Evolutionary conservation across 2,329 filamentous ascomycete species (phyloP), one percentile per base, ranked within the genome.

Genomic region (Fusarium xyrophilum): DNA sequence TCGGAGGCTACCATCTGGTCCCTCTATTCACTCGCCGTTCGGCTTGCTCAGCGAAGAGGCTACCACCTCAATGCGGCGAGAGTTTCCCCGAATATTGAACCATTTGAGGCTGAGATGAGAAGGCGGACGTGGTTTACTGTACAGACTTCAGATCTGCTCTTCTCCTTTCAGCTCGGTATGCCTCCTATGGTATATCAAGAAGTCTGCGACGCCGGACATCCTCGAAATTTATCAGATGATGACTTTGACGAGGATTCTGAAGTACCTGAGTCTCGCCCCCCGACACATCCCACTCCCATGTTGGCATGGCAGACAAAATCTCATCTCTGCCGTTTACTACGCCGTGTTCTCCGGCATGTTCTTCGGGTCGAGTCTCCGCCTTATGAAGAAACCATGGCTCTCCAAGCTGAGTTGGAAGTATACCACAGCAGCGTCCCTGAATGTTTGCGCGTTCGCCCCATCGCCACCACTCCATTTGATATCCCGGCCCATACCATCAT

Each of bases 131-230:
- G 84, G 82, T 80, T 83, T 53, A 78, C 82, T 66, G 78, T 82
- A 19, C 81, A 83, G 64, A 77, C 82, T 1, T 82, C 81, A 21
- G 84, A 86, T 67, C 74, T 82, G 7, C 67, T 85, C 5, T 81
- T 84, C 46, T 83, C 83, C 2, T 84, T 83, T 62, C 83, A 86
- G 73, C 80, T 84, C n/a, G 83, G 84, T 12, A 80, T 86, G 72
- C 84, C 85, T 3, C 77, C 82, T n/a, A 81, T 82, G 56, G 78
- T 85, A 48, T 78, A 82, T 51, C 78, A 82, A n/a, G 79, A 80
- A 17, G 79, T 82, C 33, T 83, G 79, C 68, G 84, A 85, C 68
- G 82, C 81, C 4, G 78, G 76, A 13, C 76, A 80, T 21, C 84
- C 83, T 12, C 75, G 78, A 11, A 85, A 85, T 68, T 74, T 85